A percentile compares a stretch with the other conserved stretches of the same genome.
phyloP scores from a whole-genome alignment of 345 rosid species.

The Leavenworthia alabamica region DNA sequence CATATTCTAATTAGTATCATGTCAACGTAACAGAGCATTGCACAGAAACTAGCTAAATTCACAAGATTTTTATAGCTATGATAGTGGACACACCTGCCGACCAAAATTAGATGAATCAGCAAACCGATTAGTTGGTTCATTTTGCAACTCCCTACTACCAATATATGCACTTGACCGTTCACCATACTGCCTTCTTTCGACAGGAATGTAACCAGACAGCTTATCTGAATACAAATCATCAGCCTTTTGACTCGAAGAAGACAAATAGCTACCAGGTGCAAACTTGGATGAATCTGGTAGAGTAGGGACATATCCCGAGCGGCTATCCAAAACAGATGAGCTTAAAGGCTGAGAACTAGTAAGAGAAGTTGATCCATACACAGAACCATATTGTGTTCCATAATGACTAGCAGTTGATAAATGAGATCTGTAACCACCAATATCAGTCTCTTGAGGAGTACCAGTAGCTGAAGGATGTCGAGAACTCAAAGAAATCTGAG shows the following conservation, averaged over 20 bases:
- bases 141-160: constrained; percentile 66
- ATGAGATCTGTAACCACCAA: constrained; percentile 58
- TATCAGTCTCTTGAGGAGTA: constrained; percentile 61
- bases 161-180: no score
- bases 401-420: constrained; percentile 43
- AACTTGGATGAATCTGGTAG: constrained; percentile 72
- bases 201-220: constrained; percentile 55
- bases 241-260: constrained; percentile 70
- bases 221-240: constrained; percentile 71
- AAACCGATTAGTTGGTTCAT: constrained; percentile 59
- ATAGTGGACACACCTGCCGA: no score
- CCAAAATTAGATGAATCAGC: constrained; percentile 60
- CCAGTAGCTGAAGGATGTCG: no score
- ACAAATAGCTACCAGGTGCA: constrained; percentile 55
- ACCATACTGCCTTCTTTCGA: constrained; percentile 70
- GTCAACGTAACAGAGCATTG: background rate
- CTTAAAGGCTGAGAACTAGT: constrained; percentile 51
- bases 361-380: constrained; percentile 55
- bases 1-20: background rate
- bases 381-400: constrained; percentile 59
- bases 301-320: constrained; percentile 55
- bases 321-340: constrained; percentile 44
- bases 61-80: no score
- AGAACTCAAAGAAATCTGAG: no score
- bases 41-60: background rate